Base-by-base conservation (phyloP, 208 protist genomes). In the Crithidia thermophila region DNA sequence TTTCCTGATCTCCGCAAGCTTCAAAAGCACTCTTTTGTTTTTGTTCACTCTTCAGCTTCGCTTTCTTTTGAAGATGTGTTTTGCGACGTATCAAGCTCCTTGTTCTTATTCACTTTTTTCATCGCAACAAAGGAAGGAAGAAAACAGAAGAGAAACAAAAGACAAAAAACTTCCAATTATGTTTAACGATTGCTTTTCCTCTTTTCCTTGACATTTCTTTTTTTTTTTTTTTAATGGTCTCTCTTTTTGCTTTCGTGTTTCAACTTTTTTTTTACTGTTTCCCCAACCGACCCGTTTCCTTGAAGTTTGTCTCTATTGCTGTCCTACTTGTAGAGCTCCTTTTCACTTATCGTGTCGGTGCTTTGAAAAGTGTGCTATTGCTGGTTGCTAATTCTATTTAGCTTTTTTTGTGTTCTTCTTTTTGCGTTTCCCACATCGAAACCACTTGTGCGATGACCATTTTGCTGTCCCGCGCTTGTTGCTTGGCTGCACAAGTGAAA, bases 21-120 rank as follows among this genome's bases (percentile, higher is more conserved):
- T n/a, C n/a, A n/a, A n/a, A n/a, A n/a, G n/a, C n/a, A 49, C 28
- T 46, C 56, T 61, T 31, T 40, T 40, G 31, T 64, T 40, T 40
- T 58, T 2, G 34, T 67, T 66, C 20, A 64, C 43, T 67, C 59
- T 53, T 31, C 39, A 21, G 8, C 69, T 58, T 66, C 57, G 46
- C 55, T 36, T 70, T 46, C 23, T 45, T 31, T 52, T 42, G 0
- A 28, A 51, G 20, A 40, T 11, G n/a, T n/a, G n/a, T n/a, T n/a
- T n/a, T n/a, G n/a, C n/a, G n/a, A n/a, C n/a, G n/a, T n/a, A n/a
- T n/a, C n/a, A n/a, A n/a, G n/a, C n/a, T n/a, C n/a, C n/a, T n/a
- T n/a, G n/a, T n/a, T n/a, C n/a, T n/a, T n/a, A n/a, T n/a, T n/a
- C n/a, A n/a, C n/a, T n/a, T n/a, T n/a, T n/a, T n/a, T n/a, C n/a